These are phyloP conservation scores for Talaromyces sp. DNA, from an alignment of 2,329 filamentous ascomycete species.

Conservation along the genomic window DNA sequence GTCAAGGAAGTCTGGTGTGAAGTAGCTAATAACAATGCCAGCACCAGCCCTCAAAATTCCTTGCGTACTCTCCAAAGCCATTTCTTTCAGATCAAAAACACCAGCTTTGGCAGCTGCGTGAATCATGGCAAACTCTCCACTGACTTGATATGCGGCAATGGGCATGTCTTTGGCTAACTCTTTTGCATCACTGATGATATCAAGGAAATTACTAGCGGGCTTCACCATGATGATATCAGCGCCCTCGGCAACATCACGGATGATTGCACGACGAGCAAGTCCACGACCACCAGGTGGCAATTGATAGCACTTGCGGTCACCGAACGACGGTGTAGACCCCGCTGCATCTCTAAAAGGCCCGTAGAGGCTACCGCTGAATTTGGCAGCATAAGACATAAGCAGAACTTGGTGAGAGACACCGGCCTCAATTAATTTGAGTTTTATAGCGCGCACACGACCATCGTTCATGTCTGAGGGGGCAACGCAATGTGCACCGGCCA, in stretches of 20 bases:
- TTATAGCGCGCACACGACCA: slow-evolving; percentile 93
- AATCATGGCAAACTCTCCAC: slow-evolving; percentile 97
- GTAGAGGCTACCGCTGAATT: slow-evolving; percentile 95
- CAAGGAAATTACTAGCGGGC: slow-evolving; percentile 89
- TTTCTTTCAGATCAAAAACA: slow-evolving; percentile 89
- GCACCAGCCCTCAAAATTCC: slow-evolving; percentile 90
- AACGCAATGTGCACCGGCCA: slow-evolving; percentile 92
- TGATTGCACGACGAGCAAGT: slow-evolving; percentile 83
- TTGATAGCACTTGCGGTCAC: slow-evolving; percentile 95
- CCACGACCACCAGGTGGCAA: slow-evolving; percentile 88
- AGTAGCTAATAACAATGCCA: slow-evolving; percentile 90
- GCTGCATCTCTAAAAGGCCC: slow-evolving; percentile 96
- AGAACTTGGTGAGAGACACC: slow-evolving; percentile 87
- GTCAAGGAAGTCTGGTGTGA: slow-evolving; percentile 73
- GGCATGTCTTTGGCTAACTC: slow-evolving; percentile 88
- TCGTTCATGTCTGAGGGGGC: slow-evolving; percentile 99
- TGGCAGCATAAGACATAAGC: slow-evolving; percentile 97
- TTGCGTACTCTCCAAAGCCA: slow-evolving; percentile 93
- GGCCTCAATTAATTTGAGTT: slow-evolving; percentile 93
- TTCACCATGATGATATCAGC: slow-evolving; percentile 99
- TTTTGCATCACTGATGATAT: slow-evolving; percentile 97
- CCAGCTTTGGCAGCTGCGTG: slow-evolving; percentile 93
- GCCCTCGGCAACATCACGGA: slow-evolving; percentile 85
- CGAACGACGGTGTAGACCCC: slow-evolving; percentile 84
- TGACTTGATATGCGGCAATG: slow-evolving; percentile 93